Evolutionary conservation across 73 alveolate genomes (phyloP).

Genomic region (Paramecium biaurelia): DNA sequence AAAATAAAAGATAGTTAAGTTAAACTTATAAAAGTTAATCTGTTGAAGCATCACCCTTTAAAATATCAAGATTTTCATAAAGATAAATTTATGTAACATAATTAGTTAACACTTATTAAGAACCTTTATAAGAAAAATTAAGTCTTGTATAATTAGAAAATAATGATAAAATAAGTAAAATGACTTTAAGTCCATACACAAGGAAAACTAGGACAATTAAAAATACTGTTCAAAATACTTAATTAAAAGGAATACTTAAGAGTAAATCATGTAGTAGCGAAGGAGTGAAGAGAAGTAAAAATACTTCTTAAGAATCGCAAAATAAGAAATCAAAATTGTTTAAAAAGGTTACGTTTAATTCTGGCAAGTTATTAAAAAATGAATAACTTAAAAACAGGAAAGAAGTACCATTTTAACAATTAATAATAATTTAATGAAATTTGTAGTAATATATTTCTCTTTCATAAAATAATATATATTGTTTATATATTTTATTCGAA

Average conservation of each 20-base stretch:
- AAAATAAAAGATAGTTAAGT: background rate
- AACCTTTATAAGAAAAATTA: background rate
- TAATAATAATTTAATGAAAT: background rate
- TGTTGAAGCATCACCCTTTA: background rate
- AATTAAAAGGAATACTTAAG: background rate
- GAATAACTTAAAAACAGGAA: background rate
- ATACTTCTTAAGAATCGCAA: background rate
- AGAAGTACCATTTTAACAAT: background rate
- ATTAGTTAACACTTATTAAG: background rate
- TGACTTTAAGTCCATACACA: background rate
- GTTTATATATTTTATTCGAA: background rate
- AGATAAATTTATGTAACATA: background rate
- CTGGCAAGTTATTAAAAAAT: background rate
- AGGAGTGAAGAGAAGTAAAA: background rate
- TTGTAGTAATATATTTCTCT: background rate
- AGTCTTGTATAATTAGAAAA: background rate
- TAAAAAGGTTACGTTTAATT: background rate
- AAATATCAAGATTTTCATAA: background rate
- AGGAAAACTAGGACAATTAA: background rate
- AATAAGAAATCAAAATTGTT: background rate
- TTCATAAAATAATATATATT: background rate
- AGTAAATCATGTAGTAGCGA: background rate
- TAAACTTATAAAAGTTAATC: background rate
- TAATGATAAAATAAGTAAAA: background rate
- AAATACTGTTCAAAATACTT: background rate